These are phyloP conservation scores for Prunus yedoensis DNA, from an alignment of 331 rosid genomes.

Conservation along the genomic window DNA sequence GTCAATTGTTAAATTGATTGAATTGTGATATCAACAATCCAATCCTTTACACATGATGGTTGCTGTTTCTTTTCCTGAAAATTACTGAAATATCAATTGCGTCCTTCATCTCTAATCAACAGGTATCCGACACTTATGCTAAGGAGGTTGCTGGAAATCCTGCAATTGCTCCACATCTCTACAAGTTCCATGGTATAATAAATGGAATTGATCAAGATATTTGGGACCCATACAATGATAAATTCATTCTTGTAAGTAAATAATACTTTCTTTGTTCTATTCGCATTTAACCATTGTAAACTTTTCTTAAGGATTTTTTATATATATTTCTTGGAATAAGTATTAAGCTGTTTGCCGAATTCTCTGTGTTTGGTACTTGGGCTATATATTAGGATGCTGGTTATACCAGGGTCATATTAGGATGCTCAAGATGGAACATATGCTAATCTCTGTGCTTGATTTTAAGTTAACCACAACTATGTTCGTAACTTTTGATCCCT, in stretches of 20 bases:
- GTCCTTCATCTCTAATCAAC: conserved; percentile 23
- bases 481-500: not conserved
- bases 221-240: conserved; percentile 76
- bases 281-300: not conserved
- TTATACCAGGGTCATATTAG: not conserved
- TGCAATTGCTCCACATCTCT: conserved; percentile 59
- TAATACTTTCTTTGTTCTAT: conserved; percentile 10
- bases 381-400: not conserved
- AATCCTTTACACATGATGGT: conserved; percentile 3
- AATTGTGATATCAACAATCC: conserved; percentile 1
- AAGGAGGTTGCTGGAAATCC: conserved; percentile 64
- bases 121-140: conserved; percentile 75
- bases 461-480: not conserved
- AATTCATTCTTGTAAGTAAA: conserved; percentile 73
- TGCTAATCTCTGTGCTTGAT: not conserved
- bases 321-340: not conserved
- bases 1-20: not conserved
- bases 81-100: conserved; percentile 4
- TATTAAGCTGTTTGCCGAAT: not conserved
- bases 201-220: conserved; percentile 88
- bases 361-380: not conserved
- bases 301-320: not conserved
- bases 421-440: not conserved
- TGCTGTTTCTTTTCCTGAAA: not conserved
- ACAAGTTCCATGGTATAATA: conserved; percentile 77